Conservation (phyloP, 352 stramenopile genomes). For the Phytophthora pisi region DNA sequence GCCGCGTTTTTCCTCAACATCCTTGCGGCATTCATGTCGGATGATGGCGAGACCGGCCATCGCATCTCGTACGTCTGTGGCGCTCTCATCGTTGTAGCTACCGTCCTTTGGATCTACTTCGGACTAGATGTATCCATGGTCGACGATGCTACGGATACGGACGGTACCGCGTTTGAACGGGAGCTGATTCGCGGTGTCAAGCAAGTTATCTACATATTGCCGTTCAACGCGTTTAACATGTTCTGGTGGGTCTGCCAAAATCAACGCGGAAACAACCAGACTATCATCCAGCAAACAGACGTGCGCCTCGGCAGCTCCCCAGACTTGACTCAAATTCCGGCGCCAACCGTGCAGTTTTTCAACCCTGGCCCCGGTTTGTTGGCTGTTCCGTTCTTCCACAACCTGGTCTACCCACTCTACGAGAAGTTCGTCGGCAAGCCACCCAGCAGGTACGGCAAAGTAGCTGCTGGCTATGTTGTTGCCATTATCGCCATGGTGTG, state of each 20-base stretch:
- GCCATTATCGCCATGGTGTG: conserved; percentile 47
- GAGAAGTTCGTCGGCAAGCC: conserved; percentile 42
- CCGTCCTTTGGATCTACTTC: conserved; percentile 49
- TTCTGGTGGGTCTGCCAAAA: conserved; percentile 69
- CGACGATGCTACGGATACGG: conserved; percentile 37
- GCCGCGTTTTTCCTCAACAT: conserved; percentile 56
- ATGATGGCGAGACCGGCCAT: conserved; percentile 37
- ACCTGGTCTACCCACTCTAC: conserved; percentile 50
- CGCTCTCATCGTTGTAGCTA: conserved; percentile 40
- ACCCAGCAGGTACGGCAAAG: conserved; percentile 44
- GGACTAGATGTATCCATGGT: conserved; percentile 51
- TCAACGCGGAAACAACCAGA: conserved; percentile 70
- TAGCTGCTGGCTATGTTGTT: conserved; percentile 40
- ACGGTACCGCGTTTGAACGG: conserved; percentile 43
- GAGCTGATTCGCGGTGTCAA: conserved; percentile 54
- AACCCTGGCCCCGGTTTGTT: conserved; percentile 47
- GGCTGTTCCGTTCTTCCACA: conserved; percentile 45
- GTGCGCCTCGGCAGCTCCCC: conserved; percentile 40
- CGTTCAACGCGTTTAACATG: conserved; percentile 51
- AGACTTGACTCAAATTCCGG: conserved; percentile 51
- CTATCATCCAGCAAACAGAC: conserved; percentile 71
- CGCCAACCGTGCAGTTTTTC: conserved; percentile 53
- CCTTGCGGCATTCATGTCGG: conserved; percentile 49
- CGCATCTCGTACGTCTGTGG: conserved; percentile 50
- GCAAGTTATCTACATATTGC: conserved; percentile 42